phyloP scores from a whole-genome alignment of 2,329 filamentous ascomycete genomes.

The Claviceps pusilla region DNA sequence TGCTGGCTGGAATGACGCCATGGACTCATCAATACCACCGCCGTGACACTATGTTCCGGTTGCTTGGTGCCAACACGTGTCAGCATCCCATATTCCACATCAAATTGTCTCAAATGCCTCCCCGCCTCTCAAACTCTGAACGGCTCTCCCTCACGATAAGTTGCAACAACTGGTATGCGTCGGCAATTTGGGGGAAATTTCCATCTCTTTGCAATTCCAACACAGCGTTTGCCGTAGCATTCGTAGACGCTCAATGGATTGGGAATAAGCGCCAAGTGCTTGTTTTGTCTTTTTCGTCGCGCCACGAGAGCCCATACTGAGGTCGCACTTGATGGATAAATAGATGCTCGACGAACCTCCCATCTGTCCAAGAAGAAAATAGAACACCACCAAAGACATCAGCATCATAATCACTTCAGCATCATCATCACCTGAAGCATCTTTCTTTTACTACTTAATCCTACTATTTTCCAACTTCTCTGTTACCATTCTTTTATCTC shows the following conservation, averaged over 20 bases:
- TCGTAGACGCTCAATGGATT: not conserved
- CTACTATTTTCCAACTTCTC: not conserved
- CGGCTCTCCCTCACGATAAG: not conserved
- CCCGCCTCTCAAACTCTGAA: not conserved
- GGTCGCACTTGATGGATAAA: not conserved
- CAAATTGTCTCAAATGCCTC: not conserved
- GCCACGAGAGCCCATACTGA: not conserved
- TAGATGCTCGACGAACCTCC: not conserved
- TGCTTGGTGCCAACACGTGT: not conserved
- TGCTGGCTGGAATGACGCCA: not conserved
- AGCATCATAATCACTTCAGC: not conserved
- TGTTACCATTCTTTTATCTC: not conserved
- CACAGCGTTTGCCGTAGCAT: not conserved
- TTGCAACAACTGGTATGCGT: not conserved
- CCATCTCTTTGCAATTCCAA: not conserved
- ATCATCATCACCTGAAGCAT: not conserved
- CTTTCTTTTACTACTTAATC: not conserved
- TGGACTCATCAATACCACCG: not conserved
- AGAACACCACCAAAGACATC: not conserved
- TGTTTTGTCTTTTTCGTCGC: not conserved
- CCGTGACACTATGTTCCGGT: not conserved
- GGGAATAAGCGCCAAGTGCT: not conserved
- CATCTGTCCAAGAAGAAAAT: not conserved
- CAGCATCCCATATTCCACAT: not conserved
- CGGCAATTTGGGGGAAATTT: not conserved